Percentiles rank a stretch among this genome's conserved stretches.
phyloP scores from a whole-genome alignment of 2,329 filamentous ascomycete genomes.

The Phaeoacremonium minimum region DNA sequence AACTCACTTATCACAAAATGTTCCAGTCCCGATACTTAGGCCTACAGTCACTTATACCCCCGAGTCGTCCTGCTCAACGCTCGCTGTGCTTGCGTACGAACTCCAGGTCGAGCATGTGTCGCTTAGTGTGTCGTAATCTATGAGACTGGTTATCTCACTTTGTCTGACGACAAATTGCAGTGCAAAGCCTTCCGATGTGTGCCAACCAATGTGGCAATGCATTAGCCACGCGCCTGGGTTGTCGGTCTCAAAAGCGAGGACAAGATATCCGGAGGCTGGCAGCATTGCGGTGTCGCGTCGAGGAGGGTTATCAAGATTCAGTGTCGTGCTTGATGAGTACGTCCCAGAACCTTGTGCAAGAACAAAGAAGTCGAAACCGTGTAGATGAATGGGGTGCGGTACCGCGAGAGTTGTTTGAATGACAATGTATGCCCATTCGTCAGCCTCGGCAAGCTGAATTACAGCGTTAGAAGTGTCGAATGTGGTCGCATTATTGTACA shows the following conservation, averaged over 20 bases:
- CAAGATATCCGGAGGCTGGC: conserved; percentile 37
- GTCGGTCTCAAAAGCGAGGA: conserved; percentile 43
- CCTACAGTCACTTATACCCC: conserved; percentile 27
- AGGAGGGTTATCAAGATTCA: conserved; percentile 36
- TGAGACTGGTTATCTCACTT: conserved; percentile 19
- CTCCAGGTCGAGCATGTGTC: conserved; percentile 23
- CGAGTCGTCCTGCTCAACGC: conserved; percentile 24
- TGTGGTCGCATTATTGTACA: conserved; percentile 16
- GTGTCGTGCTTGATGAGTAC: conserved; percentile 19
- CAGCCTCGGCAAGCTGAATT: conserved; percentile 15
- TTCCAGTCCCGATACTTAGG: too few species aligned
- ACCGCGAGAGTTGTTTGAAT: conserved; percentile 21
- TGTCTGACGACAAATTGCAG: conserved; percentile 44
- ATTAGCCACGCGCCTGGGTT: conserved; percentile 47
- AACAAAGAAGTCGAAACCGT: conserved; percentile 37
- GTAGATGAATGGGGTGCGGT: conserved; percentile 36
- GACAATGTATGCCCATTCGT: conserved; percentile 27
- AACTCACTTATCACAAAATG: too few species aligned
- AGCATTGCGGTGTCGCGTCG: conserved; percentile 44
- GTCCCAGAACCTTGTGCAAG: conserved; percentile 23
- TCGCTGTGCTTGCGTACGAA: conserved; percentile 15
- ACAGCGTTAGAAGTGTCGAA: conserved; percentile 23
- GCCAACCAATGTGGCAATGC: conserved; percentile 44
- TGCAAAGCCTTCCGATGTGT: conserved; percentile 44
- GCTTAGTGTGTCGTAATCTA: conserved; percentile 16